Evolutionary conservation across 1,139 yeast species (phyloP), one percentile per base, ranked within the genome.

Genomic region (Suhomyces chickasaworum): DNA sequence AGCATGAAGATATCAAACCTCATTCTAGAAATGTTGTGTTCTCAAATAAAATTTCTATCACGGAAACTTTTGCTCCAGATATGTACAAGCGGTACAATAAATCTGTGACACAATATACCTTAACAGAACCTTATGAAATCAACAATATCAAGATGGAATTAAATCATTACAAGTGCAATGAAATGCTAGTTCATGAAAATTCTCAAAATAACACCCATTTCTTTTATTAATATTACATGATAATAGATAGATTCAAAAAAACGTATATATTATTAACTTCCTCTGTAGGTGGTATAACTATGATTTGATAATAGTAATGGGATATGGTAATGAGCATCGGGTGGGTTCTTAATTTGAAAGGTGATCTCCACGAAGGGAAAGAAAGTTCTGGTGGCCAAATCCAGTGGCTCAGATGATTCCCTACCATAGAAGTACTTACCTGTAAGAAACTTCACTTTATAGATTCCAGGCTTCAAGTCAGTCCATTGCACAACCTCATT

Each of bases 241-340:
- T 32, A 16, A 25, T 40, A 17, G 18, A 25, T 40, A 17, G 18
- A 33, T 27, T n/a, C 15, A 22, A n/a, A 7, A 30, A 22, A 32
- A 13, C 27, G 34, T n/a, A 18, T 22, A 7, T n/a, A 12, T 10
- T 44, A n/a, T n/a, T 48, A 84, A 56, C 87, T 81, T 3, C 97
- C 97, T 52, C 97, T 78, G 67, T 90, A 90, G 0, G 97, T 90
- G 13, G 95, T 81, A 68, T 89, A 90, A 39, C 96, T 86, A 65
- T 84, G 87, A 61, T 88, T 88, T 37, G 96, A 83, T 46, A 90
- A 71, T 46, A 90, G 73, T 53, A 90, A 69, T 0, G 97, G 97
- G 46, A 90, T 84, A 62, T 90, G 97, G 65, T 89, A 90, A 65
- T 90, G 97, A 33, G 78, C 69, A 53, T 84, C 90, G 0, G 91